phyloP scores from a whole-genome alignment of 1,284 basidiomycete genomes.

The Malassezia equina region DNA sequence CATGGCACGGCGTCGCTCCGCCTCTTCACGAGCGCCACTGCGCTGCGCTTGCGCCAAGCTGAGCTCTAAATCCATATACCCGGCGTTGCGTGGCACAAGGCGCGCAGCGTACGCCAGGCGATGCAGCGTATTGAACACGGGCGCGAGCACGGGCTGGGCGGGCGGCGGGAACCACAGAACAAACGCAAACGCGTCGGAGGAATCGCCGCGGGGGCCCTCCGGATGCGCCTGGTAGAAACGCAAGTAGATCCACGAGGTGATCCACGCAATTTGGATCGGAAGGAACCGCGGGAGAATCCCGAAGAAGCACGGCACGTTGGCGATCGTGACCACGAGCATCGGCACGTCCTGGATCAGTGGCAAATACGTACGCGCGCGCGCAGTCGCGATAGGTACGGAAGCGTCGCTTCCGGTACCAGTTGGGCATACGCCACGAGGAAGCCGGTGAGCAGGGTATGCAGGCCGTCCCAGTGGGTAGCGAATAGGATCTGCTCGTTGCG shows the following conservation, averaged over 20 bases:
- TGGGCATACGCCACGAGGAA: conserved; percentile 93
- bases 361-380: neutral
- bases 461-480: conserved; percentile 77
- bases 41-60: conserved; percentile 54
- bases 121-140: conserved; percentile 61
- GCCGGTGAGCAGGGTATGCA: conserved; percentile 79
- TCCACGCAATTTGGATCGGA: conserved; percentile 90
- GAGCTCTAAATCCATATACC: conserved; percentile 25
- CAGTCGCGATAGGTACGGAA: neutral
- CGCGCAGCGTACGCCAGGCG: conserved; percentile 56
- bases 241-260: conserved; percentile 85
- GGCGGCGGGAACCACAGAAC: conserved; percentile 92
- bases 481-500: conserved; percentile 51
- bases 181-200: conserved; percentile 93
- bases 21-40: conserved; percentile 30
- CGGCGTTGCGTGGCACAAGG: conserved; percentile 56
- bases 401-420: conserved; percentile 62
- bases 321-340: conserved; percentile 83
- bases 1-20: conserved; percentile 59
- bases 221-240: conserved; percentile 86
- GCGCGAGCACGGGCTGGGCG: conserved; percentile 55
- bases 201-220: conserved; percentile 60
- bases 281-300: conserved; percentile 90
- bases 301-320: conserved; percentile 74
- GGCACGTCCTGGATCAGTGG: conserved; percentile 58